phyloP scores from a whole-genome alignment of 306 rosid species.

The Vigna nakashimae region DNA sequence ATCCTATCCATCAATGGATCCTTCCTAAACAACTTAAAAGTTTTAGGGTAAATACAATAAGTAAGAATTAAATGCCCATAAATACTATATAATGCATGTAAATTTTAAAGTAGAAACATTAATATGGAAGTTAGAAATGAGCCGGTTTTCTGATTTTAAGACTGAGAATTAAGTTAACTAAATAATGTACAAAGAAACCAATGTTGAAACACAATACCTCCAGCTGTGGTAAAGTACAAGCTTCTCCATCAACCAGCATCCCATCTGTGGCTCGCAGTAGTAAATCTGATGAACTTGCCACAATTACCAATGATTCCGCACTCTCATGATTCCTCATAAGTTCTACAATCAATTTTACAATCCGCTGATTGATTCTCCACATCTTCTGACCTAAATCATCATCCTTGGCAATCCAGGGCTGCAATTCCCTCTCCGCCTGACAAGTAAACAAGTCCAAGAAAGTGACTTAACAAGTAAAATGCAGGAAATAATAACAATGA shows the following conservation, averaged over 20 bases:
- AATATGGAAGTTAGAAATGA: neutral
- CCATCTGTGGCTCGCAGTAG: constrained; percentile 97
- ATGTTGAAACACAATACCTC: constrained; percentile 62
- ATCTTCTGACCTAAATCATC: constrained; percentile 91
- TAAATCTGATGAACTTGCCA: constrained; percentile 96
- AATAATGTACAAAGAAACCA: neutral
- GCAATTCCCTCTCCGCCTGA: constrained; percentile 94
- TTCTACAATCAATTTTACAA: constrained; percentile 88
- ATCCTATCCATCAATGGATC: neutral
- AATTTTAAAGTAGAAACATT: constrained; percentile 8
- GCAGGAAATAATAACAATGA: constrained; percentile 10
- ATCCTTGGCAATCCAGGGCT: constrained; percentile 98
- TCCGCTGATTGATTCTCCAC: constrained; percentile 96
- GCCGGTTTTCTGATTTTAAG: neutral
- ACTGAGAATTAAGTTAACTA: constrained; percentile 14
- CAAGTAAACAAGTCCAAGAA: constrained; percentile 51
- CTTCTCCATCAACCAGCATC: constrained; percentile 98
- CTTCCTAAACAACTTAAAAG: neutral
- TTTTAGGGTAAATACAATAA: neutral
- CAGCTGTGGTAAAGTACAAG: constrained; percentile 93
- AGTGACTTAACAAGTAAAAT: constrained; percentile 49
- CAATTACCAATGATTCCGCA: constrained; percentile 80
- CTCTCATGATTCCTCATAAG: constrained; percentile 91
- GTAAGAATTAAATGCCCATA: neutral
- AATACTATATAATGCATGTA: neutral